Percentiles rank a stretch among this genome's conserved stretches.
Conservation (phyloP, 371 early-diverging fungal genomes). For the Apophysomyces trapeziformis region DNA sequence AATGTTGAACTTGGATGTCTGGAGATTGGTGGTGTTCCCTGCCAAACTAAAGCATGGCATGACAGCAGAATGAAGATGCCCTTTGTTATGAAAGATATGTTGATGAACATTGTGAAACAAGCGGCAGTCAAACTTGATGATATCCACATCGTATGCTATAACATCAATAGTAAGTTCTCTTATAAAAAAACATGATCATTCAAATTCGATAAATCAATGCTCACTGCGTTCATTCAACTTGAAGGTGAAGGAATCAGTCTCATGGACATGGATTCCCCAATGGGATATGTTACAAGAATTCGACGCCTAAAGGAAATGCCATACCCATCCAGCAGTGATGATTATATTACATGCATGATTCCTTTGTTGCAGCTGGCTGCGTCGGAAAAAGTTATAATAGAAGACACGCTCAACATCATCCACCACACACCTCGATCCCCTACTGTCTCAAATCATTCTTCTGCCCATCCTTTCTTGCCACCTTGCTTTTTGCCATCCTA, state of each 20-base stretch:
- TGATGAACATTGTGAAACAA: conserved; percentile 2
- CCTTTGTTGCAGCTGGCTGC: conserved; percentile 13
- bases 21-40: no score
- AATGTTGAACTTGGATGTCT: no score
- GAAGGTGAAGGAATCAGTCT: conserved; percentile 9
- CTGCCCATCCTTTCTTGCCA: conserved; percentile 12
- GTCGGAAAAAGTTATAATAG: conserved; percentile 11
- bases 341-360: conserved; percentile 2
- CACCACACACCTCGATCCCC: conserved; percentile 15
- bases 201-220: conserved; percentile 9
- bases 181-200: conserved; percentile 4
- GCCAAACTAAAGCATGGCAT: no score
- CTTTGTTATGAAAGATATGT: no score
- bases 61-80: no score
- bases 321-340: conserved; percentile 12
- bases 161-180: conserved; percentile 10
- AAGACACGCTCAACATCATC: conserved; percentile 8
- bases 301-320: conserved; percentile 10
- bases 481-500: conserved; percentile 16
- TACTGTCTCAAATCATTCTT: conserved; percentile 13
- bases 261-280: conserved; percentile 17
- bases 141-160: conserved; percentile 16
- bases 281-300: conserved; percentile 15
- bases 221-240: neutral
- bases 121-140: conserved; percentile 3